Evolutionary conservation across 2,329 filamentous ascomycete genomes (phyloP).

Genomic region (Albifimbria verrucaria): DNA sequence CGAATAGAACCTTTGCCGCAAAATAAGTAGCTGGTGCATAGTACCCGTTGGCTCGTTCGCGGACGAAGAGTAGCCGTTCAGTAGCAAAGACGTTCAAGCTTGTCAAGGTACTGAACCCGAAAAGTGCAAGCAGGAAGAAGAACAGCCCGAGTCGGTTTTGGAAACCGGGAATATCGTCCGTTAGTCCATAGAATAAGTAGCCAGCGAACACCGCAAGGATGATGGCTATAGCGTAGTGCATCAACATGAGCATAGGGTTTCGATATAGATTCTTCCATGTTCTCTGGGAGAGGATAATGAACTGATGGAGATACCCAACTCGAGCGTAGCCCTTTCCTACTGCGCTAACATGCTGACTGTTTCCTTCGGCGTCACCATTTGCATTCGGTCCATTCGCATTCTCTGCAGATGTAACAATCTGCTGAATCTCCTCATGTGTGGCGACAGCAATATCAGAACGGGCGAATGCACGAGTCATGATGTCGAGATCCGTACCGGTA

Average conservation of each 20-base stretch:
- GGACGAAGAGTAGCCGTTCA: constrained; percentile 85
- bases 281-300: constrained; percentile 80
- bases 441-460: constrained; percentile 72
- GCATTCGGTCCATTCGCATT: constrained; percentile 63
- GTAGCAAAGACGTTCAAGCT: constrained; percentile 90
- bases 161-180: constrained; percentile 94
- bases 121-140: constrained; percentile 93
- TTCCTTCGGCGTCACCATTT: constrained; percentile 45
- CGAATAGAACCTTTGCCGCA: constrained; percentile 93
- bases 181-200: constrained; percentile 93
- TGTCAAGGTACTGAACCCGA: constrained; percentile 94
- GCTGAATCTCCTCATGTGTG: constrained; percentile 75
- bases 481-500: constrained; percentile 74
- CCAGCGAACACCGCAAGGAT: constrained; percentile 90
- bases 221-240: constrained; percentile 96
- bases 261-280: constrained; percentile 98
- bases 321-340: constrained; percentile 80
- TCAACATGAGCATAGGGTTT: constrained; percentile 97
- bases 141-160: constrained; percentile 96
- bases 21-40: constrained; percentile 95
- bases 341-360: constrained; percentile 51
- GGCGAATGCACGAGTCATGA: constrained; percentile 72
- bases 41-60: constrained; percentile 94
- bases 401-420: constrained; percentile 61
- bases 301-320: constrained; percentile 76